phyloP scores from a whole-genome alignment of 2,329 filamentous ascomycete species.

The Ilyonectria destructans region DNA sequence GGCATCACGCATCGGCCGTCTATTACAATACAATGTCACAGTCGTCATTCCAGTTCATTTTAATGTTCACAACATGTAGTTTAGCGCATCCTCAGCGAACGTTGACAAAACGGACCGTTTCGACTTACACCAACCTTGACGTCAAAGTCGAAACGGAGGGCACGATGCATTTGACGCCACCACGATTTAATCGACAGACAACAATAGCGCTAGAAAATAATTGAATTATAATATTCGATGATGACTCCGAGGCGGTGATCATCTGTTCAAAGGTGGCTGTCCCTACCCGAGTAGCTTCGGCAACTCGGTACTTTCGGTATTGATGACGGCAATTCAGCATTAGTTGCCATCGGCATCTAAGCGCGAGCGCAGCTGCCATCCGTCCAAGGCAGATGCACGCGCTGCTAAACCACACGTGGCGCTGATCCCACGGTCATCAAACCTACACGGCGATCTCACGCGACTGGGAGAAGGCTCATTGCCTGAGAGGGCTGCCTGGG shows the following conservation, averaged over 20 bases:
- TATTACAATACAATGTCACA: too few relatives aligned
- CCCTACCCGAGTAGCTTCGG: not conserved
- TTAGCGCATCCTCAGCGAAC: not conserved
- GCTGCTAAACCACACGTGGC: slow-evolving; percentile 16
- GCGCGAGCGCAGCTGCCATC: not conserved
- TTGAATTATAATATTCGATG: not conserved
- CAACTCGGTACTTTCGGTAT: not conserved
- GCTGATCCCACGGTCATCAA: slow-evolving; percentile 19
- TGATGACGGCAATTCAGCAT: not conserved
- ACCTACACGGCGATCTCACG: slow-evolving; percentile 5
- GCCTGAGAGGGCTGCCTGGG: slow-evolving; percentile 3
- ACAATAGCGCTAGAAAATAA: not conserved
- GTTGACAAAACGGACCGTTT: slow-evolving; percentile 2
- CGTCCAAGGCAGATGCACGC: not conserved
- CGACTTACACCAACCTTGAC: not conserved
- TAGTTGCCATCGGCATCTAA: not conserved
- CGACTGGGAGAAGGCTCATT: slow-evolving; percentile 6
- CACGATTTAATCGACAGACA: not conserved
- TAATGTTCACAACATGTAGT: not conserved
- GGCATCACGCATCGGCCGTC: too few relatives aligned
- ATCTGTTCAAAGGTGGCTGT: too few relatives aligned
- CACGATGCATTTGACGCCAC: not conserved
- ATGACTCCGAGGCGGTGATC: not conserved
- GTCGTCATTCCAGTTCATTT: not conserved
- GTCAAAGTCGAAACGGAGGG: slow-evolving; percentile 1